Evolutionary conservation across 2,329 filamentous ascomycete species (phyloP).

Genomic region (Zalaria obscura): DNA sequence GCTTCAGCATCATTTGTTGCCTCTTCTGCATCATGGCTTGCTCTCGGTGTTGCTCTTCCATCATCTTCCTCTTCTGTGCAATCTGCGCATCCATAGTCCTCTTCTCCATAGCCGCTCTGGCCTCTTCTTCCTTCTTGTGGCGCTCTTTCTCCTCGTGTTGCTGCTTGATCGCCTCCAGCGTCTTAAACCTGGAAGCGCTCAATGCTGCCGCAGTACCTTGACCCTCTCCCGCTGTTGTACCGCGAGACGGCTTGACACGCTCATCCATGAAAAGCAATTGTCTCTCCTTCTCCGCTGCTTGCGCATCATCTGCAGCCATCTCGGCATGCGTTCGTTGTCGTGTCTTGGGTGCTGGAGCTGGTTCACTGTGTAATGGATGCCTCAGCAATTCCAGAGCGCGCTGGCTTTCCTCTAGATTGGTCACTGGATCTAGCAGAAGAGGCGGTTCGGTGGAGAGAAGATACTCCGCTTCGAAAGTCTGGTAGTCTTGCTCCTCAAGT

Average conservation of each 20-base stretch:
- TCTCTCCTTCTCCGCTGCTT: slow-evolving; percentile 75
- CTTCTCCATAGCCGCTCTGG: slow-evolving; percentile 31
- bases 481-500: slow-evolving; percentile 58
- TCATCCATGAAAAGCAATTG: slow-evolving; percentile 92
- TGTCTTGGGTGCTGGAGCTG: slow-evolving; percentile 71
- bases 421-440: slow-evolving; percentile 64
- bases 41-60: slow-evolving; percentile 16
- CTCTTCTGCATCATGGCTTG: slow-evolving; percentile 28
- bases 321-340: slow-evolving; percentile 90
- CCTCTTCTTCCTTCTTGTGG: slow-evolving; percentile 34
- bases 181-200: slow-evolving; percentile 85
- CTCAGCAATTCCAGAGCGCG: slow-evolving; percentile 55
- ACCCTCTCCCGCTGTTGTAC: slow-evolving; percentile 53
- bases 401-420: slow-evolving; percentile 53
- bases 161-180: slow-evolving; percentile 69
- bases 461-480: slow-evolving; percentile 63
- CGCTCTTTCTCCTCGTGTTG: slow-evolving; percentile 60
- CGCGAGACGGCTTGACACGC: slow-evolving; percentile 48
- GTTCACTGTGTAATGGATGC: slow-evolving; percentile 63
- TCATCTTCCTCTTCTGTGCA: slow-evolving; percentile 19
- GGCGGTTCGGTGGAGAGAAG: slow-evolving; percentile 59
- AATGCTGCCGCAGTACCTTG: slow-evolving; percentile 60
- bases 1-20: slow-evolving; percentile 23
- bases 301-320: slow-evolving; percentile 84
- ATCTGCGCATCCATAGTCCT: slow-evolving; percentile 19